Evolutionary conservation across 2,329 filamentous ascomycete genomes (phyloP).

Genomic region (Neoascochyta sp.): DNA sequence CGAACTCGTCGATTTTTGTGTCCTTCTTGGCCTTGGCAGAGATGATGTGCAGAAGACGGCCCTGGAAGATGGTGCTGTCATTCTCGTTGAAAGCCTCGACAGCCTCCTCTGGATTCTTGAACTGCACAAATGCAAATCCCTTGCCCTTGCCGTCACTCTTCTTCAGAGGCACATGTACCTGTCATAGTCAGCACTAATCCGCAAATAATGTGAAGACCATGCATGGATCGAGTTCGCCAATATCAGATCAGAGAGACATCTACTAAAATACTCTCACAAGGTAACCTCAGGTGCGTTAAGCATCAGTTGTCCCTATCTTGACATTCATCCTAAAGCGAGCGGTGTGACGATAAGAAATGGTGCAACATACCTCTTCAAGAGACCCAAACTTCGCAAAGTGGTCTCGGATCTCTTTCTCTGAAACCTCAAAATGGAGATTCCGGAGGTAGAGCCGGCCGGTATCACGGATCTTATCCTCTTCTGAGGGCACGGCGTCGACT

Average conservation of each 20-base stretch:
- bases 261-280: conserved; percentile 99
- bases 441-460: conserved; percentile 81
- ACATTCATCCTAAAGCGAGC: conserved; percentile 72
- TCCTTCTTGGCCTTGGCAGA: conserved; percentile 80
- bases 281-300: conserved; percentile 83
- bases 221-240: conserved; percentile 17
- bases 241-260: conserved; percentile 93
- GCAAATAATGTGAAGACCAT: not conserved
- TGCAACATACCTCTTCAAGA: conserved; percentile 75
- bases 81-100: conserved; percentile 73
- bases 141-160: conserved; percentile 69
- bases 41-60: conserved; percentile 84
- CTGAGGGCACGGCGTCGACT: conserved; percentile 38
- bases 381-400: conserved; percentile 70
- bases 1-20: conserved; percentile 78
- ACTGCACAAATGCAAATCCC: conserved; percentile 87
- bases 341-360: conserved; percentile 17
- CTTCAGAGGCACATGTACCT: conserved; percentile 85
- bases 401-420: conserved; percentile 69
- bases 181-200: conserved; percentile 20
- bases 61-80: conserved; percentile 87
- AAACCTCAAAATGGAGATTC: conserved; percentile 79
- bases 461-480: conserved; percentile 62
- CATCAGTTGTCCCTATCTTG: conserved; percentile 99
- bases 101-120: conserved; percentile 66